Evolutionary conservation across 2,329 filamentous ascomycete species (phyloP), one percentile per base, ranked within the genome.

Genomic region (Penicillium oxalicum): DNA sequence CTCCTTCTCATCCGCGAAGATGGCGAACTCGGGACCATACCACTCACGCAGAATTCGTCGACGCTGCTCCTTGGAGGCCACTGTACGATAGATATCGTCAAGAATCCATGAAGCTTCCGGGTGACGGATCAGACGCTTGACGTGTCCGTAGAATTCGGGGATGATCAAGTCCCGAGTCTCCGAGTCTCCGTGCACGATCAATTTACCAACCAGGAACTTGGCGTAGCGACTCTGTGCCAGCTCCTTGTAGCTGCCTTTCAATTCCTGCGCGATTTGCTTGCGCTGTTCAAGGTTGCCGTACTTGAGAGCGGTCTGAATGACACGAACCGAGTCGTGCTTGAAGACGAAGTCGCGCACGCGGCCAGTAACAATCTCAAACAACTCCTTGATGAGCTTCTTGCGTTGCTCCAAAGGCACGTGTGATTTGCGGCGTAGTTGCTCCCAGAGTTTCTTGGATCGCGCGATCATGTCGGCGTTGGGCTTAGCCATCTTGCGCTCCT

Each of bases 261-360:
- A 78, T 70, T 98, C 93, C 50, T 76, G 77, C 7, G 91, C 89
- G 62, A 98, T 96, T 73, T 85, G 82, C 70, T 85, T 88, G 64
- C 88, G 81, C 72, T 96, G 91, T 52, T 87, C 85, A 47, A 83
- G 77, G 40, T 86, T 94, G 41, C 89, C 87, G 71, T 98, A 98
- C 71, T 98, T 98, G 72, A 98, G 82, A 34, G 91, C 93, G 9
- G 91, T 96, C 74, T 98, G 93, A 26, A 98, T 87, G 37, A 95
- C 90, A 59, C 93, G 82, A n/a, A 95, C 91, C 33, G 90, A 88
- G 67, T 98, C 93, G 70, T 98, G 93, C 80, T 98, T 98, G 74
- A 98, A 87, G 18, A 96, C 91, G 59, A 97, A 95, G 54, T 97
- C 93, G 70, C 88, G 89, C 61, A 97, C 87, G 49, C 87, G 83